Evolutionary conservation across 164 flowering plant genomes (phyloP).

Genomic region (Pachysandra terminalis): DNA sequence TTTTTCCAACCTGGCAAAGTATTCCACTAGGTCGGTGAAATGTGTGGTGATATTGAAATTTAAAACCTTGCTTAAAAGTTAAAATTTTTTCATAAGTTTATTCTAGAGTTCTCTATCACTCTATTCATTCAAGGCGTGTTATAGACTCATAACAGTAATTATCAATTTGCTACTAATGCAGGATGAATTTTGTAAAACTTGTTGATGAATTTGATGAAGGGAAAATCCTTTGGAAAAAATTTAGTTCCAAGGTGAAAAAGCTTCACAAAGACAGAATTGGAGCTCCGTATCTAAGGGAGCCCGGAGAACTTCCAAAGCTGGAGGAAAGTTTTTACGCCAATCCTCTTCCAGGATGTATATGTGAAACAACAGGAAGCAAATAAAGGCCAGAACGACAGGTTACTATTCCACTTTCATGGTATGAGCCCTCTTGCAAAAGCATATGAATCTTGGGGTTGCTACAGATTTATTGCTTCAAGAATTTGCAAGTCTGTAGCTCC

Average conservation of each 20-base stretch:
- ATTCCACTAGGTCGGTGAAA: too few relatives aligned
- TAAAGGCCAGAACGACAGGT: constrained; percentile 7
- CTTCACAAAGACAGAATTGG: constrained; percentile 71
- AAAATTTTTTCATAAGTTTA: too few relatives aligned
- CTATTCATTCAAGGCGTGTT: neutral
- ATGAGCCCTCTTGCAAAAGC: neutral
- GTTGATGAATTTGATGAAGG: constrained; percentile 86
- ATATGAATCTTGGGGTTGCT: neutral
- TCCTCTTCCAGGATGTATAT: constrained; percentile 93
- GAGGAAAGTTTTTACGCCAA: constrained; percentile 98
- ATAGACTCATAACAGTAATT: constrained; percentile 1
- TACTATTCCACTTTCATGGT: neutral
- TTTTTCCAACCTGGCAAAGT: too few relatives aligned
- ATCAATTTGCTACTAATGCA: constrained; percentile 25
- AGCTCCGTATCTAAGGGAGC: constrained; percentile 74
- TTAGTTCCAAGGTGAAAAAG: constrained; percentile 77
- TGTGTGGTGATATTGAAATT: too few relatives aligned
- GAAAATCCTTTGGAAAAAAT: constrained; percentile 73
- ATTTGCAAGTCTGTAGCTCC: neutral
- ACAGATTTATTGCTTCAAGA: neutral
- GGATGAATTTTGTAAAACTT: constrained; percentile 85
- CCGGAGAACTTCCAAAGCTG: constrained; percentile 92
- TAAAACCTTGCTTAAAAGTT: too few relatives aligned
- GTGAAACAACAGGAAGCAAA: constrained; percentile 40
- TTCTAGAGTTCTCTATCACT: neutral